Percentiles rank a stretch among this genome's conserved stretches.
phyloP scores from a whole-genome alignment of 2,329 filamentous ascomycete species.

The Aspergillus clavatus region DNA sequence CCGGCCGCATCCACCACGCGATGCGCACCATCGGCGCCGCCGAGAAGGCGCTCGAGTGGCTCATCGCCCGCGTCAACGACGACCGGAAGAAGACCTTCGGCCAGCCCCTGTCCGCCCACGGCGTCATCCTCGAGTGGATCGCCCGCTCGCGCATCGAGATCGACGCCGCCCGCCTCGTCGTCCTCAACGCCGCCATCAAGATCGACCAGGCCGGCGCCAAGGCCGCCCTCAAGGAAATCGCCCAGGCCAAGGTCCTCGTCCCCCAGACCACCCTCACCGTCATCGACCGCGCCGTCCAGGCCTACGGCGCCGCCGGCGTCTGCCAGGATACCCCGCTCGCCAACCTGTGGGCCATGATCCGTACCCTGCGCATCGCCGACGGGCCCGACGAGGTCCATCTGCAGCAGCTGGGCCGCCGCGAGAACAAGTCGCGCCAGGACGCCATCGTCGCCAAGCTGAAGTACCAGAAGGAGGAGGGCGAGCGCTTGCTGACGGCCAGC shows the following conservation, averaged over 20 bases:
- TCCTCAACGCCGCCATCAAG: slow-evolving; percentile 90
- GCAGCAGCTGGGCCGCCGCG: slow-evolving; percentile 51
- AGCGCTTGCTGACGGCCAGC: slow-evolving; percentile 33
- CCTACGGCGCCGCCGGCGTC: slow-evolving; percentile 85
- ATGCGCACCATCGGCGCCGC: slow-evolving; percentile 93
- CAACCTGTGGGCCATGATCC: slow-evolving; percentile 71
- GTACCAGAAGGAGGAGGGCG: slow-evolving; percentile 38
- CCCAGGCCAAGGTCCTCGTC: slow-evolving; percentile 88
- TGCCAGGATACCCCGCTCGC: slow-evolving; percentile 92
- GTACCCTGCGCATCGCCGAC: slow-evolving; percentile 82
- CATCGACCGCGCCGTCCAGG: slow-evolving; percentile 91
- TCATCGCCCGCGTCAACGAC: slow-evolving; percentile 92
- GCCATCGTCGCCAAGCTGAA: slow-evolving; percentile 39
- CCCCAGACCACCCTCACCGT: slow-evolving; percentile 76
- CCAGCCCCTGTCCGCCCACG: slow-evolving; percentile 79
- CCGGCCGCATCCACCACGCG: slow-evolving; percentile 93
- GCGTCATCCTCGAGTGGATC: slow-evolving; percentile 92
- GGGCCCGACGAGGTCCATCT: slow-evolving; percentile 95
- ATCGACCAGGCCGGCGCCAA: slow-evolving; percentile 90
- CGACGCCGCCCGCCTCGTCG: slow-evolving; percentile 80
- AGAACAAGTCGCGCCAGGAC: slow-evolving; percentile 50
- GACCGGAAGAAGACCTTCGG: slow-evolving; percentile 86
- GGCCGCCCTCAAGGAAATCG: slow-evolving; percentile 85
- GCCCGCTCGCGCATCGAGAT: slow-evolving; percentile 91
- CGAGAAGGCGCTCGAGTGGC: slow-evolving; percentile 88